Conservation (phyloP, 306 rosid species). For the Carpinus viminea region DNA sequence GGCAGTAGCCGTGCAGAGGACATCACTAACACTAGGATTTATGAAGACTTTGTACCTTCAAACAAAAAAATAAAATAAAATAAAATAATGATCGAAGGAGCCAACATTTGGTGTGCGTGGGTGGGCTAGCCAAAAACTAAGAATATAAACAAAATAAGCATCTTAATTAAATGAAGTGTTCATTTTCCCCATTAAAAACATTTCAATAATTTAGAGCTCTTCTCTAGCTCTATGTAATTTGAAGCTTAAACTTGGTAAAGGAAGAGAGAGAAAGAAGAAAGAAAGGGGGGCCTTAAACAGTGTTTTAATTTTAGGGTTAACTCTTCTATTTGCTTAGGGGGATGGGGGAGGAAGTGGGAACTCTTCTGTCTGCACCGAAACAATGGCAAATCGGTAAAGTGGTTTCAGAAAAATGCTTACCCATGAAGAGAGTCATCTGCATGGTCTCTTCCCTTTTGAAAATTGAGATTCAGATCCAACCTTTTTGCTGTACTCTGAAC, state of each 20-base stretch:
- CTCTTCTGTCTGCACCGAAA: not conserved
- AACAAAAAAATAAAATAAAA: slow-evolving; percentile 13
- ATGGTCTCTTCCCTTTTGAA: slow-evolving; percentile 94
- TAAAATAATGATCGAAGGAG: slow-evolving; percentile 18
- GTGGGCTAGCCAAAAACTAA: not conserved
- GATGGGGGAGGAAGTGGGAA: not conserved
- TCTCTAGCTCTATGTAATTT: not conserved
- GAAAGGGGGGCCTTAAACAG: not conserved
- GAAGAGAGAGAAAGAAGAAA: not conserved
- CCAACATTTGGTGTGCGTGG: not conserved
- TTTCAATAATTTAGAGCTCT: not conserved
- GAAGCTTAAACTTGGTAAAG: not conserved
- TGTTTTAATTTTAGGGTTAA: no score
- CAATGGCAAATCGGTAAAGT: not conserved
- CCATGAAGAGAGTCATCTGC: slow-evolving; percentile 89
- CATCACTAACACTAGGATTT: slow-evolving; percentile 95
- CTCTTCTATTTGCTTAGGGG: not conserved
- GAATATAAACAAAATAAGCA: slow-evolving; percentile 8
- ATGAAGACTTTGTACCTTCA: slow-evolving; percentile 95
- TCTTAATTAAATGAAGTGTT: not conserved
- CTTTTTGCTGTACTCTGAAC: slow-evolving; percentile 79
- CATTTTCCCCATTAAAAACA: not conserved
- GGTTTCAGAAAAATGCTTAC: slow-evolving; percentile 44
- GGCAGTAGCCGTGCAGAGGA: slow-evolving; percentile 95
- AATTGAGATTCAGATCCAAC: slow-evolving; percentile 84